Conservation (phyloP, 352 stramenopile species). For the Heterotrichella gracilis region DNA sequence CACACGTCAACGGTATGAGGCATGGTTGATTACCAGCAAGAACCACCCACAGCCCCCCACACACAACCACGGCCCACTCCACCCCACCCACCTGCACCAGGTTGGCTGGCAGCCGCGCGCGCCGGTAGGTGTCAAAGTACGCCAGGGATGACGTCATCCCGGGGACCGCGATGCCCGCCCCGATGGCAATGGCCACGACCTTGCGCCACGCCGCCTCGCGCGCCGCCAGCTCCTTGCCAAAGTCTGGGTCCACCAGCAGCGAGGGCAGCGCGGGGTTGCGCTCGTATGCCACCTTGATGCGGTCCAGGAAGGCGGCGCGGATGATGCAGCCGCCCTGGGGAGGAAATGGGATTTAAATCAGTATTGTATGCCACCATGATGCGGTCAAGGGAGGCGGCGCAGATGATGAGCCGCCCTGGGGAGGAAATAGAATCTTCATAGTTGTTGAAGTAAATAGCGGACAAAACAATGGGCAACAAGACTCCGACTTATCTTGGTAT, state of each 20-base stretch:
- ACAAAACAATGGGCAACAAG: too few relatives aligned
- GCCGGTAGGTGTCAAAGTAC: conserved; percentile 92
- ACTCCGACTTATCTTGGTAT: too few relatives aligned
- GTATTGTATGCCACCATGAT: too few relatives aligned
- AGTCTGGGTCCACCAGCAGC: conserved; percentile 78
- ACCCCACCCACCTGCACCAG: conserved; percentile 66
- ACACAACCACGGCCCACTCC: too few relatives aligned
- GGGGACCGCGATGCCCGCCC: conserved; percentile 54
- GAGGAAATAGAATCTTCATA: too few relatives aligned
- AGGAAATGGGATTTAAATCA: too few relatives aligned
- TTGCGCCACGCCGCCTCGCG: conserved; percentile 71
- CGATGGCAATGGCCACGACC: conserved; percentile 70
- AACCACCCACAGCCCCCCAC: too few relatives aligned
- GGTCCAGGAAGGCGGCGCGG: conserved; percentile 67
- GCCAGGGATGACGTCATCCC: conserved; percentile 55
- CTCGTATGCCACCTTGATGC: conserved; percentile 68
- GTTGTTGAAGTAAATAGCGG: too few relatives aligned
- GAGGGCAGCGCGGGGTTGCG: conserved; percentile 59
- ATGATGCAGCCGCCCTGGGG: conserved; percentile 99
- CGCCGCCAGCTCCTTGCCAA: conserved; percentile 63
- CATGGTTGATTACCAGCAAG: too few relatives aligned
- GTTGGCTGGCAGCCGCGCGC: conserved; percentile 61
- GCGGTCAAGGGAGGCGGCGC: too few relatives aligned
- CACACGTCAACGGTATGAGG: too few relatives aligned
- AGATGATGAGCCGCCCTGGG: too few relatives aligned